Conservation (phyloP, 1,139 yeast genomes). For the Protomyces pachydermus region DNA sequence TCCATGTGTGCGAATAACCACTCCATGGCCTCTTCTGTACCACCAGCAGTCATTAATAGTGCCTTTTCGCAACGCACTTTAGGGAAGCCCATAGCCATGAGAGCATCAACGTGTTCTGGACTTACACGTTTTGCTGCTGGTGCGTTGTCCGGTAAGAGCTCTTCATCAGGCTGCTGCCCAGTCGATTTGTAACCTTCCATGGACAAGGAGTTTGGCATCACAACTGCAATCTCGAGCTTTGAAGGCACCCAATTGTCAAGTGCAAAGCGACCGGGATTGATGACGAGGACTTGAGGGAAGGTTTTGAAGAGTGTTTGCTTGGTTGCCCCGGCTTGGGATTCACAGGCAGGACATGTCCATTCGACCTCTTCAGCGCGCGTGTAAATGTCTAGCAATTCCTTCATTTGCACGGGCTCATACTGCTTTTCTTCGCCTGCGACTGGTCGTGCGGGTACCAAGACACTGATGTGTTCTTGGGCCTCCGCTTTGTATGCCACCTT, state of each 20-base stretch:
- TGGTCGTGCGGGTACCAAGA: slow-evolving; percentile 51
- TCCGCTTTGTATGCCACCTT: slow-evolving; percentile 57
- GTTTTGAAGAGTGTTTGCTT: slow-evolving; percentile 45
- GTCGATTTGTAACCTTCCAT: slow-evolving; percentile 41
- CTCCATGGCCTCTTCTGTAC: slow-evolving; percentile 76
- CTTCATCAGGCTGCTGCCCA: slow-evolving; percentile 47
- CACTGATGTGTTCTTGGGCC: slow-evolving; percentile 60
- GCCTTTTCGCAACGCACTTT: slow-evolving; percentile 62
- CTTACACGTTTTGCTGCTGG: slow-evolving; percentile 50
- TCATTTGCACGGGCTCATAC: slow-evolving; percentile 51
- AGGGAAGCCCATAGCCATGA: slow-evolving; percentile 85
- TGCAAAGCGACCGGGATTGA: slow-evolving; percentile 74
- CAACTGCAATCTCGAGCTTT: slow-evolving; percentile 69
- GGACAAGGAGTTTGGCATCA: slow-evolving; percentile 50
- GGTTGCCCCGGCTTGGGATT: slow-evolving; percentile 35
- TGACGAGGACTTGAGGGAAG: slow-evolving; percentile 64
- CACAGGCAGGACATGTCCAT: slow-evolving; percentile 63
- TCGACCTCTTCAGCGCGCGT: slow-evolving; percentile 56
- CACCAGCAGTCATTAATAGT: slow-evolving; percentile 58
- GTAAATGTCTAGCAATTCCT: slow-evolving; percentile 51
- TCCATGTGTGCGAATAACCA: slow-evolving; percentile 90
- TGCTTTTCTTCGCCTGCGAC: slow-evolving; percentile 28
- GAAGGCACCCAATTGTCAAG: slow-evolving; percentile 87
- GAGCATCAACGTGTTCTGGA: slow-evolving; percentile 49
- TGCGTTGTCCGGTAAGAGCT: slow-evolving; percentile 39